Base-by-base conservation (phyloP, 352 stramenopile genomes). In the Phytophthora parvispora region DNA sequence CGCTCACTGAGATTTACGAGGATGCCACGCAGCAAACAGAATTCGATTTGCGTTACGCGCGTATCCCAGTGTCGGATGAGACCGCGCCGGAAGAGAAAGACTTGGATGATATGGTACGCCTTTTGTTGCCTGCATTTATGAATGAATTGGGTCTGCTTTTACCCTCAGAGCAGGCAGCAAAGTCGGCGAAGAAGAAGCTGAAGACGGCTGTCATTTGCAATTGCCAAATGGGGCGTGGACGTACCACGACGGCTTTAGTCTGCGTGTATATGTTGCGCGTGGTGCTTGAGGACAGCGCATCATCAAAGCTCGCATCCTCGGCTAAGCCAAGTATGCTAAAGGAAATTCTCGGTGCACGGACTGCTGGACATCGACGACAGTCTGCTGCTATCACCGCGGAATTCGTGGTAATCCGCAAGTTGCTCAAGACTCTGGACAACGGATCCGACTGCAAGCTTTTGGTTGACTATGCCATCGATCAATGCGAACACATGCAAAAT, bases 61-160 rank as follows among this genome's bases (percentile, higher is more conserved):
- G 89, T n/a, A 94, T 96, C 60, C 89, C 89, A 20, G 89, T 98
- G 7, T 97, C 92, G 12, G 92, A 98, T 62, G 92, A 98, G 62
- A 96, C 91, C 10, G 92, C 92, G 1, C 92, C 91, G 0, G 91
- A 97, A 54, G 90, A 96, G 43, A 97, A 96, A 40, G 90, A 97
- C 45, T 77, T 97, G 28, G 91, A 98, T 67, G 89, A 97, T 28
- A 82, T 98, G 72, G 81, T 97, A 29, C 84, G 89, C 0, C 60
- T 96, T 13, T 47, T 95, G 3, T 61, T 87, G 12, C 89, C 89
- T 42, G 81, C 78, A 28, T 95, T 93, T 58, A 77, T 78, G 36
- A 69, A 83, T 15, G 89, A 96, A 34, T 58, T 94, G 6, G 70
- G 74, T 6, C 63, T 91, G 4, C 20, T 51, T 2, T 32, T 74